Evolutionary conservation across 2,329 filamentous ascomycete species (phyloP), one percentile per base, ranked within the genome.

Genomic region (Lachnum nothofagi): DNA sequence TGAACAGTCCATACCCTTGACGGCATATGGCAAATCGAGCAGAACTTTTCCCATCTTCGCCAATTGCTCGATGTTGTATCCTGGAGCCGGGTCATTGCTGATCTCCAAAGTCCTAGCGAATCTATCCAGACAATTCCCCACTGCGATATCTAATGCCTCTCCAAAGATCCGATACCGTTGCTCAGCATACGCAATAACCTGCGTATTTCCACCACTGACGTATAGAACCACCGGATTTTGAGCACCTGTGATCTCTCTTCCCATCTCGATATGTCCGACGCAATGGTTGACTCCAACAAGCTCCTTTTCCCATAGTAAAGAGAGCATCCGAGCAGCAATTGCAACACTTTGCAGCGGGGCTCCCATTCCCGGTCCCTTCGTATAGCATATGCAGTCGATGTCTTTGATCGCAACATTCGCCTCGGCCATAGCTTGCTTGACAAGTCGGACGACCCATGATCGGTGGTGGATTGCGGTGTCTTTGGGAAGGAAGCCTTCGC

Each of bases 181-280:
- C 56, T 91, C 87, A 29, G 89, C 90, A 71, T 97, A 98, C 40
- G 93, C 93, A 58, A 97, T 97, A 22, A 97, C 91, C 72, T 98
- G 91, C 12, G 91, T 95, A 73, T 98, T 98, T 50, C 93, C 93
- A 53, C 93, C 93, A 19, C 83, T 89, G 34, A 97, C 93, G 69
- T 98, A 98, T 33, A 98, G 75, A 41, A 98, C 93, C 29, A 97
- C 91, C 0, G 93, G 93, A 70, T 98, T 91, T 20, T 79, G 73
- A 14, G 93, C 90, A 51, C 88, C 87, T 4, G 93, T 97, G 65
- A 98, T 95, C 51, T 86, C 79, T 43, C 93, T 80, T 25, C 93
- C 93, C 93, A 98, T 98, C 73, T 98, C 93, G 63, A 98, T 97
- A 70, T 98, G 93, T 37, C 93, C 93, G 41, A 98, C 88, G 69